These are phyloP conservation scores for Pharnaceum exiguum DNA, from an alignment of 148 eudicot genomes.

Conservation along the genomic window DNA sequence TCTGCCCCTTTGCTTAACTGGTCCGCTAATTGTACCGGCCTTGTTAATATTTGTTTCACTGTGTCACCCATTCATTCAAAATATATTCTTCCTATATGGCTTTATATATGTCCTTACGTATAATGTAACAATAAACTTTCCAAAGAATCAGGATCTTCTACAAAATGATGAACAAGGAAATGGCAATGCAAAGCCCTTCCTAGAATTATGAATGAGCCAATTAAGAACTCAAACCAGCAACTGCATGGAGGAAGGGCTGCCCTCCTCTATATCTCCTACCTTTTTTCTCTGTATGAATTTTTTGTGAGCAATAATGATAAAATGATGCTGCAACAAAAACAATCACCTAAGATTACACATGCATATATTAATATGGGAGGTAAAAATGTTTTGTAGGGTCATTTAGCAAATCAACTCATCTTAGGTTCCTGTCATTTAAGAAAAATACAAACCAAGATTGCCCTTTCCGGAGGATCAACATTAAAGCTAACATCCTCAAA, in stretches of 20 bases:
- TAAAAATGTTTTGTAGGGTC: conserved; percentile 10
- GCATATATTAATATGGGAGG: too few species aligned
- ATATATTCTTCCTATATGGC: background rate
- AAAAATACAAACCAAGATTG: too few species aligned
- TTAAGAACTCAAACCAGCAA: too few species aligned
- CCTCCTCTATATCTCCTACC: background rate
- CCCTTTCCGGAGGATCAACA: too few species aligned
- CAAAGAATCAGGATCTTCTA: background rate
- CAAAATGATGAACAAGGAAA: background rate
- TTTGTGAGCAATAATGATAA: background rate
- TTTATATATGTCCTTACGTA: background rate
- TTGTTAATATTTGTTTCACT: conserved; percentile 62
- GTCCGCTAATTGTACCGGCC: conserved; percentile 78
- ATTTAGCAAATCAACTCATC: conserved; percentile 4
- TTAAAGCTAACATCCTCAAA: too few species aligned
- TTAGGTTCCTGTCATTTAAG: too few species aligned
- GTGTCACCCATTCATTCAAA: conserved; percentile 45
- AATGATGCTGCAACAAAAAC: too few species aligned
- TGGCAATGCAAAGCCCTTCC: background rate
- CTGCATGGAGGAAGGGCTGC: conserved; percentile 25
- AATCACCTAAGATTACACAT: background rate
- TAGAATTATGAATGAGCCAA: conserved; percentile 20
- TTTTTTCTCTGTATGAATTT: background rate
- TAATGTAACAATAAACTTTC: background rate
- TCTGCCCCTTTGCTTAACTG: conserved; percentile 56